Percentiles rank a stretch among this genome's conserved stretches.
These are phyloP conservation scores for Plantago major DNA, from an alignment of 257 asterid genomes.

Conservation along the genomic window DNA sequence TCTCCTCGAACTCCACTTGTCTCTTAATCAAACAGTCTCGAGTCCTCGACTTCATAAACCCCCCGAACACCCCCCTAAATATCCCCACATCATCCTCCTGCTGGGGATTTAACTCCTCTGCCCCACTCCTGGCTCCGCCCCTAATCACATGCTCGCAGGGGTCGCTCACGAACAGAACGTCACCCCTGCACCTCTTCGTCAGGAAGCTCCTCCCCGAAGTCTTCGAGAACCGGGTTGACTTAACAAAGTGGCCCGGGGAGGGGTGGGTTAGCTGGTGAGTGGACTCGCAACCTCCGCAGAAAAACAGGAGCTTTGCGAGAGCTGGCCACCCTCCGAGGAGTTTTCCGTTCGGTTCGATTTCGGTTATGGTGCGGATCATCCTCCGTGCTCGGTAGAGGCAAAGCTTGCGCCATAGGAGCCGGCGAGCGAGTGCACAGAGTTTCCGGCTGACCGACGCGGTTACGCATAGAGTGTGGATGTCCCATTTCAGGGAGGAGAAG, in stretches of 20 bases:
- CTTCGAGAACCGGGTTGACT: conserved; percentile 68
- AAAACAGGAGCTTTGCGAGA: conserved; percentile 67
- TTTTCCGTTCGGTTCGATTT: conserved; percentile 29
- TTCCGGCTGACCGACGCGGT: conserved; percentile 43
- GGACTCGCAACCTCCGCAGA: conserved; percentile 75
- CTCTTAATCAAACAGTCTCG: conserved; percentile 52
- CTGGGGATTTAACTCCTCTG: too few species aligned
- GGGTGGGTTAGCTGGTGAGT: conserved; percentile 22
- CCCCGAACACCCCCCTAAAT: conserved; percentile 69
- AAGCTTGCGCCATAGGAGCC: conserved; percentile 72
- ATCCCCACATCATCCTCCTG: conserved; percentile 45
- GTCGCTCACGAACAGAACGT: conserved; percentile 69
- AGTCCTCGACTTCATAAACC: conserved; percentile 62
- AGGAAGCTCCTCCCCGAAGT: conserved; percentile 81
- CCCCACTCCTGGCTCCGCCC: conserved; percentile 9
- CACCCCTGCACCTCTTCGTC: conserved; percentile 49
- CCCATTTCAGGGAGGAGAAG: conserved; percentile 59
- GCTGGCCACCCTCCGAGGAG: conserved; percentile 69
- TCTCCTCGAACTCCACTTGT: conserved; percentile 49
- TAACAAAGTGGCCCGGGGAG: conserved; percentile 57
- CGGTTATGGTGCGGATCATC: conserved; percentile 36
- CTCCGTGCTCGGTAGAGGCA: conserved; percentile 63
- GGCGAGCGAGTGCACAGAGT: conserved; percentile 62
- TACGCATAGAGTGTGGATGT: conserved; percentile 49
- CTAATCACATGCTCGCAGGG: conserved; percentile 65